These are phyloP conservation scores for Epichloe festucae DNA, from an alignment of 2,329 filamentous ascomycete genomes.

Conservation along the genomic window DNA sequence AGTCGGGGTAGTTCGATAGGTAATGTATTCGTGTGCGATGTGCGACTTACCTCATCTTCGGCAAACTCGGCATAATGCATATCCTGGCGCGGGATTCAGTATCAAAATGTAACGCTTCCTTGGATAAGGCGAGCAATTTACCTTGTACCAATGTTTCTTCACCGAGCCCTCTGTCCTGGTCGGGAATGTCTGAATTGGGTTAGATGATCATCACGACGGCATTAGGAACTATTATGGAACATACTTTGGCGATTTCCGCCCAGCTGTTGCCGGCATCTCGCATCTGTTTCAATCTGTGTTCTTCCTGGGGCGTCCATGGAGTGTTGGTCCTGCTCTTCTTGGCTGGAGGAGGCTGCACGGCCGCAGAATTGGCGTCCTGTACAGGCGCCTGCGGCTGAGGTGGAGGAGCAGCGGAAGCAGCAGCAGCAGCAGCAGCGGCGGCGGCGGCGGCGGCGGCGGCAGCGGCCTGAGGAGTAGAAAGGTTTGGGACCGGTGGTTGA, in stretches of 20 bases:
- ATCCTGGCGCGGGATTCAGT: slow-evolving; percentile 41
- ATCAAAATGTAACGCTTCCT: background rate
- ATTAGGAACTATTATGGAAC: slow-evolving; percentile 17
- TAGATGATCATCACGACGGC: background rate
- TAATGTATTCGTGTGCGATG: background rate
- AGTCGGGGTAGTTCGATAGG: background rate
- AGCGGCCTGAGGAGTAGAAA: slow-evolving; percentile 18
- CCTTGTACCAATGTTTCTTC: slow-evolving; percentile 99
- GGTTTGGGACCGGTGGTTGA: slow-evolving; percentile 18
- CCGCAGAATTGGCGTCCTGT: slow-evolving; percentile 19
- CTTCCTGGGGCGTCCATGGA: slow-evolving; percentile 91
- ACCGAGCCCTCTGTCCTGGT: slow-evolving; percentile 91
- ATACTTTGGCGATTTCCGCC: slow-evolving; percentile 98
- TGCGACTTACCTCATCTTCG: slow-evolving; percentile 70
- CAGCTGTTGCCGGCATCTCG: slow-evolving; percentile 85
- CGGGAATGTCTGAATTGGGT: slow-evolving; percentile 62
- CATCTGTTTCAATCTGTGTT: slow-evolving; percentile 86
- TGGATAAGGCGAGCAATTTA: slow-evolving; percentile 24
- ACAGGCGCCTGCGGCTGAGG: slow-evolving; percentile 16
- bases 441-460: background rate
- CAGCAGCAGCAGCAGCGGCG: background rate
- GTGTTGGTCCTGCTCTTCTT: slow-evolving; percentile 99
- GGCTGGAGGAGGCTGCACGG: slow-evolving; percentile 37
- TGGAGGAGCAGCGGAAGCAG: slow-evolving; percentile 7
- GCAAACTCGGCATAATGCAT: slow-evolving; percentile 99